Percentiles rank a stretch among this genome's conserved stretches.
Conservation (phyloP, 345 rosid genomes). For the Erysimum cheiranthoides region DNA sequence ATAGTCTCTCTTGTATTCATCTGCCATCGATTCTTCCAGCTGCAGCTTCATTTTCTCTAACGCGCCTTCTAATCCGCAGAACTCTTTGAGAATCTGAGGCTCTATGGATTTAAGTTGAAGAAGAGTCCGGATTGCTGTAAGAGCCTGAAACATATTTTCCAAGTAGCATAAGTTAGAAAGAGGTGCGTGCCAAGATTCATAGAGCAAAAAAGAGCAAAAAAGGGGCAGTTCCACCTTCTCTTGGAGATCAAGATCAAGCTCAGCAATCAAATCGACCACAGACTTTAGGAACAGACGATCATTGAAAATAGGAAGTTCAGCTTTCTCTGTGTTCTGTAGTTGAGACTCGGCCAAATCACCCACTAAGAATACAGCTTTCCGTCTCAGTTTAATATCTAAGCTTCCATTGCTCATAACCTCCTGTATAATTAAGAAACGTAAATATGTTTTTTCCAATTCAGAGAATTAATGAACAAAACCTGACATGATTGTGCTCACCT, state of each 20-base stretch:
- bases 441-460: slow-evolving; percentile 27
- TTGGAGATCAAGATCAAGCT: slow-evolving; percentile 83
- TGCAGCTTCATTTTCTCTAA: slow-evolving; percentile 72
- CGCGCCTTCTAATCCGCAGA: slow-evolving; percentile 69
- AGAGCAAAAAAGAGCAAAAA: background rate
- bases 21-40: slow-evolving; percentile 61
- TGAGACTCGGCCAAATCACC: slow-evolving; percentile 76
- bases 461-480: slow-evolving; percentile 12
- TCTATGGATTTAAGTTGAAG: slow-evolving; percentile 68
- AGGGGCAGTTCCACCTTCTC: slow-evolving; percentile 63
- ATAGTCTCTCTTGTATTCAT: slow-evolving; percentile 69
- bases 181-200: slow-evolving; percentile 1
- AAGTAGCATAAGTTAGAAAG: slow-evolving; percentile 10
- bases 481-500: slow-evolving; percentile 54
- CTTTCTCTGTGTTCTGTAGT: slow-evolving; percentile 55
- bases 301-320: slow-evolving; percentile 59
- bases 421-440: slow-evolving; percentile 46
- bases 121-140: slow-evolving; percentile 72
- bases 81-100: slow-evolving; percentile 67
- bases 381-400: slow-evolving; percentile 67
- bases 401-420: slow-evolving; percentile 65
- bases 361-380: slow-evolving; percentile 79
- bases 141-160: slow-evolving; percentile 61
- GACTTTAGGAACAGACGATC: slow-evolving; percentile 71
- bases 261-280: slow-evolving; percentile 66